Base-by-base conservation (phyloP, 345 rosid genomes). In the Theobroma cacao region DNA sequence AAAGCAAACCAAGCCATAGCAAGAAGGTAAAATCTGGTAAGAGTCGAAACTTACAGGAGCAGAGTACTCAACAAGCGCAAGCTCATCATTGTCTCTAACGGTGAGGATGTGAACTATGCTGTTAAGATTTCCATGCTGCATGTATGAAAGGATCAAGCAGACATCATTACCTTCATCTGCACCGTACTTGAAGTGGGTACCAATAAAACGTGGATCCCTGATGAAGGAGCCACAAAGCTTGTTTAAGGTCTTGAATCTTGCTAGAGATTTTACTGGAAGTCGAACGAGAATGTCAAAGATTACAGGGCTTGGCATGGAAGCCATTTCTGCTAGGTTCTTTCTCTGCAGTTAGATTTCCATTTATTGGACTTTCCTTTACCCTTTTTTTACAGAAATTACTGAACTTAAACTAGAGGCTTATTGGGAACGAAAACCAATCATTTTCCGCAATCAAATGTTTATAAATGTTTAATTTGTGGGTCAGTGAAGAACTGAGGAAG, bases 1-100 rank as follows among this genome's bases (percentile, higher is more conserved):
- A 33, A 79, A 79, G 60, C 82, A 79, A 20, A 79, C 28, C 61
- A 79, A 43, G 65, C 82, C 82, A 40, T 79, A 56, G 24, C 78
- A 79, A n/a, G 78, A 74, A 14, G 78, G 82, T 24, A 79, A 79
- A 11, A 79, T 36, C 14, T 33, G 12, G 75, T 66, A 74, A 12
- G 61, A 41, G 34, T 66, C 82, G 13, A 30, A 67, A 43, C 28
- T 43, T 40, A 74, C 74, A 50, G 64, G 68, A 31, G 18, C 61
- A 3, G 75, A 55, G 78, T 30, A 74, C 34, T 55, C 78, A 28
- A 31, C 7, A n/a, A 26, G 52, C 0, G 75, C 47, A 41, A 28
- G 24, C 30, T 10, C 58, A 26, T 66, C 9, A 41, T 10, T 5
- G 53, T 28, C 28, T 45, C n/a, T 66, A 30, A 74, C 4, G 3